phyloP scores from a whole-genome alignment of 2,329 filamentous ascomycete genomes.

The Alternaria longipes region DNA sequence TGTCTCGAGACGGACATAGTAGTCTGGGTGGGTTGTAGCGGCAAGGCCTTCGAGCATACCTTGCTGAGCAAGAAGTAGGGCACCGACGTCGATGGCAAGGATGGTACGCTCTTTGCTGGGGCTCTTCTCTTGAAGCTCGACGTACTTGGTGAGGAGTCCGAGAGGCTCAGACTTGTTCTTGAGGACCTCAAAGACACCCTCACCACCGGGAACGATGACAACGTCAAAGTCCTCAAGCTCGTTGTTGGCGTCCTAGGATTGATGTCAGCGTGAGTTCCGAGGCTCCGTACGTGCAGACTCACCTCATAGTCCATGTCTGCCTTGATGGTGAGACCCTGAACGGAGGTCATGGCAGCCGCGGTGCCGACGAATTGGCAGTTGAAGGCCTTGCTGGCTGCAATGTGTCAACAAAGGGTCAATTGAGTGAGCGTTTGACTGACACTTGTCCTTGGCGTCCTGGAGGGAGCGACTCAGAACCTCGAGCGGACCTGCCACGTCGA shows the following conservation, averaged over 20 bases:
- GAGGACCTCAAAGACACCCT: constrained; percentile 67
- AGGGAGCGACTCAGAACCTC: constrained; percentile 65
- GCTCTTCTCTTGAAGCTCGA: constrained; percentile 81
- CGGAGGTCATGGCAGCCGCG: constrained; percentile 59
- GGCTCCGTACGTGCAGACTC: not conserved
- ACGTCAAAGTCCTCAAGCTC: constrained; percentile 79
- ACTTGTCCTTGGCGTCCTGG: constrained; percentile 63
- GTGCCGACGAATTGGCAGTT: constrained; percentile 62
- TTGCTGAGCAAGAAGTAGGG: constrained; percentile 77
- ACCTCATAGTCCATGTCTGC: constrained; percentile 77
- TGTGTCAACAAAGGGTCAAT: constrained; percentile 31
- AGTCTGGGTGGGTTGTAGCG: constrained; percentile 84
- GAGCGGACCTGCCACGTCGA: constrained; percentile 67
- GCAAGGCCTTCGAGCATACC: constrained; percentile 81
- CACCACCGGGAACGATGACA: constrained; percentile 79
- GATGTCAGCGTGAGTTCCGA: not conserved
- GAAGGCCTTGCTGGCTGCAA: constrained; percentile 62
- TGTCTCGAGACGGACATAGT: constrained; percentile 81
- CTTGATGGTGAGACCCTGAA: constrained; percentile 73
- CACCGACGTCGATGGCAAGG: constrained; percentile 80
- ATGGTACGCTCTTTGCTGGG: constrained; percentile 82
- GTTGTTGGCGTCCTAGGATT: constrained; percentile 71
- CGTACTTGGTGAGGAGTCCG: constrained; percentile 76
- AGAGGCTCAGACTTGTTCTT: constrained; percentile 70
- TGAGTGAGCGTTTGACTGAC: constrained; percentile 44